Conservation (phyloP, 2,329 filamentous ascomycete genomes). For the Dryadomyces quercivorus region DNA sequence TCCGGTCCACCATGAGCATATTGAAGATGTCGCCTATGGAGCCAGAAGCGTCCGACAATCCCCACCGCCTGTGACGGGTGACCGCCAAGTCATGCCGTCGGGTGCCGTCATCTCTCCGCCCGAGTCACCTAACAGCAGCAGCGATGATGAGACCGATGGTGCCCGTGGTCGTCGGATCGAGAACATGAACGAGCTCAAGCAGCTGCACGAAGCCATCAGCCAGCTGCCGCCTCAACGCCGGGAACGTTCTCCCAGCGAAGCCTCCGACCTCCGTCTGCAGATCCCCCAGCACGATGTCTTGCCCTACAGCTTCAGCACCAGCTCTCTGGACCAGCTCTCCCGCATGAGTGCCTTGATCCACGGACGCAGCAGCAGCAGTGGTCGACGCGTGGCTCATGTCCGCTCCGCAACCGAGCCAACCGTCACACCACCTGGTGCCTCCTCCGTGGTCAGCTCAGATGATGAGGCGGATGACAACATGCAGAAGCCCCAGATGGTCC, state of each 20-base stretch:
- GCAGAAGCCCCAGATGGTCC: constrained; percentile 88
- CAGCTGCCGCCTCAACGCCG: constrained; percentile 60
- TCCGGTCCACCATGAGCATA: constrained; percentile 19
- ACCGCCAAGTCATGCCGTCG: constrained; percentile 54
- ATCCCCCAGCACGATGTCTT: constrained; percentile 24
- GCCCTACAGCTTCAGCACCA: constrained; percentile 35
- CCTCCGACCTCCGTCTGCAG: constrained; percentile 22
- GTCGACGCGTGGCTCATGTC: constrained; percentile 34
- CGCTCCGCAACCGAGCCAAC: constrained; percentile 45
- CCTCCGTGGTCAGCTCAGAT: constrained; percentile 40
- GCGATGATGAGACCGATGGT: constrained; percentile 52
- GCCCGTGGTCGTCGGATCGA: constrained; percentile 34
- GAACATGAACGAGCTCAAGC: constrained; percentile 48
- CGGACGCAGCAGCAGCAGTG: constrained; percentile 33
- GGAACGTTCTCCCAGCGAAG: constrained; percentile 39
- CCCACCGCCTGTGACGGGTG: constrained; percentile 67
- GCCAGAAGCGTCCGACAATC: constrained; percentile 59
- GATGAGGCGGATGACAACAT: constrained; percentile 51
- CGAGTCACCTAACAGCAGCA: constrained; percentile 68
- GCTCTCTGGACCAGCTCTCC: constrained; percentile 29
- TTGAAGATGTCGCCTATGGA: not conserved
- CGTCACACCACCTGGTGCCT: constrained; percentile 33
- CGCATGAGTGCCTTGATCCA: constrained; percentile 21
- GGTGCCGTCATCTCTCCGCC: constrained; percentile 86
- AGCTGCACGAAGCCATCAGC: constrained; percentile 73